Conservation (phyloP, 768 basidiomycete genomes). For the Lactifluus pinguis region DNA sequence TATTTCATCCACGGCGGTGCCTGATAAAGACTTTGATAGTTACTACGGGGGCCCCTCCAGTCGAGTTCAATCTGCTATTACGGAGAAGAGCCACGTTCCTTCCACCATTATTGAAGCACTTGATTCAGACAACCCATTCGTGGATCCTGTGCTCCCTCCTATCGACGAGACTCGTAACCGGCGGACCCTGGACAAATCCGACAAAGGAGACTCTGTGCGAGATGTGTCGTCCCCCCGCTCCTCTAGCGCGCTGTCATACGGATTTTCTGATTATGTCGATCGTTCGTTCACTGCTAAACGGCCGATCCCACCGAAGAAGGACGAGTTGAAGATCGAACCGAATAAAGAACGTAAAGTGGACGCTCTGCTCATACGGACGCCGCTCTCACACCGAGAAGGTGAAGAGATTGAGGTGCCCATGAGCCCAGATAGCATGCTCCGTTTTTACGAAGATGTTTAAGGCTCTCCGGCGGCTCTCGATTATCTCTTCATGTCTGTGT, state of each 20-base stretch:
- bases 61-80: too few species aligned
- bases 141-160: background rate
- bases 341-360: background rate
- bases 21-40: background rate
- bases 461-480: too few species aligned
- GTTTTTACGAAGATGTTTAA: background rate
- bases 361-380: background rate
- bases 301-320: background rate
- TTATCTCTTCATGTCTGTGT: background rate
- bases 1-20: background rate
- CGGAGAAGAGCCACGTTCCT: background rate
- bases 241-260: background rate
- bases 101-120: background rate
- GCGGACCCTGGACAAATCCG: background rate
- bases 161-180: background rate
- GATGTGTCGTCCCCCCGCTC: background rate
- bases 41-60: background rate
- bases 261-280: background rate
- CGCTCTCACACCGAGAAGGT: background rate
- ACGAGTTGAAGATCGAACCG: background rate
- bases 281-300: background rate
- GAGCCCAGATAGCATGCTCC: background rate
- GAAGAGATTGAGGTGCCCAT: background rate
- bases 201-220: slow-evolving; percentile 1
- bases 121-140: background rate